A percentile compares a stretch with the other conserved stretches of the same genome.
phyloP scores from a whole-genome alignment of 2,329 filamentous ascomycete genomes.

The Fusarium sp. region DNA sequence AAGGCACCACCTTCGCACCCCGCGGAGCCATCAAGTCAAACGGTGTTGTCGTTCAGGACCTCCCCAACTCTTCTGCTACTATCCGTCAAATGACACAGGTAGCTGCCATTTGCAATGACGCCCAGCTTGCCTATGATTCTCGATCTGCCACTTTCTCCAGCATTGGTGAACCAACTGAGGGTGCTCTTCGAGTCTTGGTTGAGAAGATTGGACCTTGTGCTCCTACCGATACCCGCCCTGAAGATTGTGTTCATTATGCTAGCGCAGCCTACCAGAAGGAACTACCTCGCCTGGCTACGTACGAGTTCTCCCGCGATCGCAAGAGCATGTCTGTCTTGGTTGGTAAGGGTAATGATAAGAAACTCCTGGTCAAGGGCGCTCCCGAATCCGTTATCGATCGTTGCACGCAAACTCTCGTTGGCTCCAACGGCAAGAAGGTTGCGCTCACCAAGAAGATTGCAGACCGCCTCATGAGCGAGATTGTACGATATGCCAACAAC shows the following conservation, averaged over 20 bases:
- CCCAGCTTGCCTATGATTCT: slow-evolving; percentile 82
- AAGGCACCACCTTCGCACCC: slow-evolving; percentile 92
- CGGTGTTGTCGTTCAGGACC: slow-evolving; percentile 73
- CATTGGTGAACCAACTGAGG: slow-evolving; percentile 95
- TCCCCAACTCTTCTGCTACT: slow-evolving; percentile 77
- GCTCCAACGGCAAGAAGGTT: slow-evolving; percentile 80
- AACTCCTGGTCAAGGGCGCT: slow-evolving; percentile 93
- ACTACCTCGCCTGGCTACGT: slow-evolving; percentile 81
- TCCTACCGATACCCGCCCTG: slow-evolving; percentile 58
- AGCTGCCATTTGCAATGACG: slow-evolving; percentile 86
- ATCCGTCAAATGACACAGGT: slow-evolving; percentile 80
- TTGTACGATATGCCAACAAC: slow-evolving; percentile 89
- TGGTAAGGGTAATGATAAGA: slow-evolving; percentile 73
- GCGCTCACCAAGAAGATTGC: slow-evolving; percentile 74
- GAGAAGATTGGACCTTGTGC: slow-evolving; percentile 94
- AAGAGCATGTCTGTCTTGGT: slow-evolving; percentile 99
- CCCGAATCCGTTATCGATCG: slow-evolving; percentile 94
- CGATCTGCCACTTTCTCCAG: slow-evolving; percentile 79
- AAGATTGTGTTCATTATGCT: slow-evolving; percentile 78
- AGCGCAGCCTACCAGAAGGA: slow-evolving; percentile 86
- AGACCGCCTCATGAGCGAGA: slow-evolving; percentile 77
- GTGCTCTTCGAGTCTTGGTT: slow-evolving; percentile 86
- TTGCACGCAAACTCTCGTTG: slow-evolving; percentile 83
- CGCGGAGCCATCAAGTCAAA: slow-evolving; percentile 76
- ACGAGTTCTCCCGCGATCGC: slow-evolving; percentile 95